Evolutionary conservation across 495 filamentous ascomycete species (phyloP).

Genomic region (Sordaria brevicollis): DNA sequence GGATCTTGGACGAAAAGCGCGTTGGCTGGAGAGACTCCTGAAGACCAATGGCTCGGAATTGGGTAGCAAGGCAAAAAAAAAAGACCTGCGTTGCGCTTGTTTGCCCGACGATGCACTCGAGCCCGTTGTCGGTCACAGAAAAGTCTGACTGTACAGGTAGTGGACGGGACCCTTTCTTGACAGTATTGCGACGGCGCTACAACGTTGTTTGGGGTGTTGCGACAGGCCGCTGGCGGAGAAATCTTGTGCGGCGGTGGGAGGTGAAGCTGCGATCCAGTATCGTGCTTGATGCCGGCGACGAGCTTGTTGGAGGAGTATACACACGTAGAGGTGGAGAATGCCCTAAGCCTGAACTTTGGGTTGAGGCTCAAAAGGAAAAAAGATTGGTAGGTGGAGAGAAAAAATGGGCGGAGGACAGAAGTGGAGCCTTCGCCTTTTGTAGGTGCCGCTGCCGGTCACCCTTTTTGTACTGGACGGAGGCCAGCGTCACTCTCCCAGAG

Average conservation of each 20-base stretch:
- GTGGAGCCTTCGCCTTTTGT: background rate
- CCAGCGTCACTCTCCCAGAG: conserved; percentile 1
- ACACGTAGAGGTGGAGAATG: conserved; percentile 17
- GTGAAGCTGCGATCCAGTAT: conserved; percentile 11
- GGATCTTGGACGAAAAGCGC: background rate
- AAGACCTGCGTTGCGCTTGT: conserved; percentile 3
- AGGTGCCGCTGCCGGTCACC: background rate
- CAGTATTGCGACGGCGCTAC: background rate
- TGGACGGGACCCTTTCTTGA: background rate
- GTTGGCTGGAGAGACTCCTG: conserved; percentile 2
- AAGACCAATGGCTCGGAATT: conserved; percentile 4
- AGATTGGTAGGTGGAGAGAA: conserved; percentile 27
- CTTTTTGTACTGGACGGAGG: conserved; percentile 2
- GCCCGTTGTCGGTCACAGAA: background rate
- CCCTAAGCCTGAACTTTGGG: conserved; percentile 18
- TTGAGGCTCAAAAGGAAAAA: conserved; percentile 25
- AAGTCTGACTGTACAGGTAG: background rate
- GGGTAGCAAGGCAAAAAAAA: conserved; percentile 9
- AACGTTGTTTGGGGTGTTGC: background rate
- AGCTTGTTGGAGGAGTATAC: conserved; percentile 3
- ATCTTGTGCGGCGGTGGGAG: conserved; percentile 4
- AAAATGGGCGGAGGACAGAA: conserved; percentile 19
- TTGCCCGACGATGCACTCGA: conserved; percentile 8
- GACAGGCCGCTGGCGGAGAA: background rate
- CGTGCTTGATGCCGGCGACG: background rate